Conservation (phyloP, 352 stramenopile genomes). For the Pythium utonaiense region DNA sequence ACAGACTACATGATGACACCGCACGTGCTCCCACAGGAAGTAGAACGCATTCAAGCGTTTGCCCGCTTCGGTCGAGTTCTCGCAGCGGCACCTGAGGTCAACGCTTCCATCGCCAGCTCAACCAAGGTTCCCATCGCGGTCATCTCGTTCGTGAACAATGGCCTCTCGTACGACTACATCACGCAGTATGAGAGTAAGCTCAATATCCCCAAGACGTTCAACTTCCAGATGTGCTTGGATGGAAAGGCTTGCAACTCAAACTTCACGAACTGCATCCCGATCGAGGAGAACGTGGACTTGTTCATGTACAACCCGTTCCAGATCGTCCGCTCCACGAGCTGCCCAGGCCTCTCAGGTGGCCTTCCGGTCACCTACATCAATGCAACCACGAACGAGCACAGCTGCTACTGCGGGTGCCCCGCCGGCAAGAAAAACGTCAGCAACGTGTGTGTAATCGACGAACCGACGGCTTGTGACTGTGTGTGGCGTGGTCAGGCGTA, state of each 20-base stretch:
- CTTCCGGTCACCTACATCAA: slow-evolving; percentile 48
- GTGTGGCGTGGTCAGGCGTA: slow-evolving; percentile 33
- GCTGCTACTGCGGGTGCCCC: slow-evolving; percentile 61
- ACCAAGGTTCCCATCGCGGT: slow-evolving; percentile 29
- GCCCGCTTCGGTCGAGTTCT: slow-evolving; percentile 31
- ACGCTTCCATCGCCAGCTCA: no score
- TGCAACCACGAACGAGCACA: slow-evolving; percentile 20
- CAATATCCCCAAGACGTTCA: slow-evolving; percentile 26
- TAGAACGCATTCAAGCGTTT: slow-evolving; percentile 37
- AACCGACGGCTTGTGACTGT: slow-evolving; percentile 36
- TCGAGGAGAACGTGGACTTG: slow-evolving; percentile 36
- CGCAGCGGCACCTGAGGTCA: slow-evolving; percentile 1
- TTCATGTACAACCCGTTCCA: slow-evolving; percentile 69
- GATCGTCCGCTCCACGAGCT: slow-evolving; percentile 36
- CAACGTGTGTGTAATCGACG: no score
- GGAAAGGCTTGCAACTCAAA: slow-evolving; percentile 12
- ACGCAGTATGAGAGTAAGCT: slow-evolving; percentile 21
- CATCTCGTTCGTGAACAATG: slow-evolving; percentile 38
- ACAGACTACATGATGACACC: no score
- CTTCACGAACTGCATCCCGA: slow-evolving; percentile 35
- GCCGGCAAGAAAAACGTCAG: slow-evolving; percentile 28
- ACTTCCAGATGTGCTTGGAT: slow-evolving; percentile 36
- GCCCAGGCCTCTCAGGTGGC: slow-evolving; percentile 27
- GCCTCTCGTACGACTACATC: slow-evolving; percentile 36
- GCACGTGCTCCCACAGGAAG: slow-evolving; percentile 18